Base-by-base conservation (phyloP, 1,284 basidiomycete species). In the Rhodotorula sp. region DNA sequence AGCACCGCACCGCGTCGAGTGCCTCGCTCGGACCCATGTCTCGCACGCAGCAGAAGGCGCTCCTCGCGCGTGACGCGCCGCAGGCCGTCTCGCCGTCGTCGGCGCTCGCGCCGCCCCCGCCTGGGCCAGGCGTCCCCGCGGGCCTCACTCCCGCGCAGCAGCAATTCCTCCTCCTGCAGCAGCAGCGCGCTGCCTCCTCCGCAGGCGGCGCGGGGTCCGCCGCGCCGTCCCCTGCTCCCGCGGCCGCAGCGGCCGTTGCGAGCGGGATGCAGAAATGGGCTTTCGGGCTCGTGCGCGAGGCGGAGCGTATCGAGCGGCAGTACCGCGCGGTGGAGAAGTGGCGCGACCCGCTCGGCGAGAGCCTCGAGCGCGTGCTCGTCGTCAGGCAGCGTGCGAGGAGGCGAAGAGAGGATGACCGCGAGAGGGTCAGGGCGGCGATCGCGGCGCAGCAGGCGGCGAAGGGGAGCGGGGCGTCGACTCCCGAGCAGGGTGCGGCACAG, bases 251-350 rank as follows among this genome's bases (percentile, higher is more conserved):
- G 13, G 54, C 54, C 17, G 51, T 50, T 10, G 54, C 48, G 21
- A 58, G 71, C 56, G 72, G 74, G 25, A 77, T 78, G 63, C 77
- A 76, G 60, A 64, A 72, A 32, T 79, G 78, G 78, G 74, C 75
- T 32, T 59, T 73, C 27, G 74, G 75, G 21, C 48, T 79, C 36
- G 68, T 77, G 37, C 69, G 71, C 34, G 78, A 79, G 60, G 78
- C 77, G 2, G 78, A 79, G 65, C 67, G 78, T 29, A 76, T 79
- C 60, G 78, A 79, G 64, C 48, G 73, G 27, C 75, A 77, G 56
- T 75, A 77, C 60, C 63, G 75, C 39, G 72, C 71, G 5, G 70
- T 73, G 17, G 66, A 69, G 53, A 72, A 76, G 65, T 79, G 73
- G 69, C 55, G 77, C 29, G 77, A 79, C 63, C 75, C 77, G 29